Evolutionary conservation across 306 rosid species (phyloP), one percentile per base, ranked within the genome.

Genomic region (Aeschynomene evenia): DNA sequence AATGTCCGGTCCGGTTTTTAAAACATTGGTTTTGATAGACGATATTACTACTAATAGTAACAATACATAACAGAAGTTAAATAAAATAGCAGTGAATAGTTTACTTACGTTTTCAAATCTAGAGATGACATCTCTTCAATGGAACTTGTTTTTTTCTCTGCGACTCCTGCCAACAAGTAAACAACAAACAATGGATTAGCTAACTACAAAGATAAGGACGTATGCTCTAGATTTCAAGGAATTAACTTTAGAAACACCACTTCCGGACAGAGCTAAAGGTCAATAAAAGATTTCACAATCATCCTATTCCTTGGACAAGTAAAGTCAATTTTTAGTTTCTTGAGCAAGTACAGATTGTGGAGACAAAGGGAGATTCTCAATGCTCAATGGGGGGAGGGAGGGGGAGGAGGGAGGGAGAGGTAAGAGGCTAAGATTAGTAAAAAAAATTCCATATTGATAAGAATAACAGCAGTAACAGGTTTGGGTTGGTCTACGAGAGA

Each of bases 91-190:
- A 46, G 43, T 37, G 59, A 53, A 64, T 42, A 51, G 62, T 33
- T 29, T 45, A 63, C 93, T 83, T 78, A 91, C 97, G 96, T 83
- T 91, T 83, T 91, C 81, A 88, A 78, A 85, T 88, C 93, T 23
- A 88, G 85, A 57, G 88, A 79, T 19, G 97, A 55, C 67, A 86
- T 83, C 29, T 85, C 96, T 61, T 86, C 91, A 20, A 80, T 63
- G 23, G 89, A 50, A 77, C 81, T 77, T 76, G 79, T n/a, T 68
- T 77, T 85, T 79, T 82, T 86, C 65, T 88, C 97, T 4, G 70
- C 21, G 40, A 80, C 68, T 45, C 91, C 97, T 88, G 84, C 79
- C 74, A 56, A 72, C n/a, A 71, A n/a, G 63, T 36, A 51, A 31
- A 56, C 48, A 71, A 78, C 58, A 49, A 49, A 34, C 62, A n/a